Evolutionary conservation across 352 stramenopile species (phyloP).

Genomic region (Phytophthora pini): DNA sequence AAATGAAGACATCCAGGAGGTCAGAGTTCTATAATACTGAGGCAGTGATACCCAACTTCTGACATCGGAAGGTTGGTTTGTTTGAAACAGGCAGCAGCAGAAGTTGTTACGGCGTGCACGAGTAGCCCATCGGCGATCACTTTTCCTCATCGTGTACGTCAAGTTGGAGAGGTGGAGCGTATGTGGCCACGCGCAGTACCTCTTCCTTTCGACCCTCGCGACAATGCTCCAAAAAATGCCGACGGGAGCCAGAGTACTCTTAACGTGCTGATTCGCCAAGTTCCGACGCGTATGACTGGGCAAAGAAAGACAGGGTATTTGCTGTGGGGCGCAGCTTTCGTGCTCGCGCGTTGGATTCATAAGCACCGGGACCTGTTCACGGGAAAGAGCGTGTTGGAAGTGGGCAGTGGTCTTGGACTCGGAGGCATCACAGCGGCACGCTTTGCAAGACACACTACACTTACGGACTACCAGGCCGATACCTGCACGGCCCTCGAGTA

Average conservation of each 20-base stretch:
- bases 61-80: background rate
- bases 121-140: slow-evolving; percentile 68
- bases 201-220: slow-evolving; percentile 68
- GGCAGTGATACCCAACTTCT: too few species aligned
- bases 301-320: slow-evolving; percentile 89
- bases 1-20: slow-evolving; percentile 78
- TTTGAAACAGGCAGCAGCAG: slow-evolving; percentile 55
- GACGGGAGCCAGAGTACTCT: slow-evolving; percentile 34
- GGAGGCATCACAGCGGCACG: slow-evolving; percentile 78
- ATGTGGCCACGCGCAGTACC: slow-evolving; percentile 59
- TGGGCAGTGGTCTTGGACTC: slow-evolving; percentile 83
- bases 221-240: slow-evolving; percentile 34
- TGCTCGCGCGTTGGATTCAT: slow-evolving; percentile 85
- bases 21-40: slow-evolving; percentile 17
- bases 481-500: slow-evolving; percentile 79
- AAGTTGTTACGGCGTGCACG: slow-evolving; percentile 73
- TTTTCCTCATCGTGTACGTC: slow-evolving; percentile 69
- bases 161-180: slow-evolving; percentile 65
- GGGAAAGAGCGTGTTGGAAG: slow-evolving; percentile 78
- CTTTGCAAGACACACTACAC: slow-evolving; percentile 63
- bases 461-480: slow-evolving; percentile 89
- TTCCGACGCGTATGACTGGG: slow-evolving; percentile 84
- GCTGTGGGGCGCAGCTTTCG: slow-evolving; percentile 82
- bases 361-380: slow-evolving; percentile 77
- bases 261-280: slow-evolving; percentile 80